Base-by-base conservation (phyloP, 352 stramenopile genomes). In the Pythium pyrilobum region DNA sequence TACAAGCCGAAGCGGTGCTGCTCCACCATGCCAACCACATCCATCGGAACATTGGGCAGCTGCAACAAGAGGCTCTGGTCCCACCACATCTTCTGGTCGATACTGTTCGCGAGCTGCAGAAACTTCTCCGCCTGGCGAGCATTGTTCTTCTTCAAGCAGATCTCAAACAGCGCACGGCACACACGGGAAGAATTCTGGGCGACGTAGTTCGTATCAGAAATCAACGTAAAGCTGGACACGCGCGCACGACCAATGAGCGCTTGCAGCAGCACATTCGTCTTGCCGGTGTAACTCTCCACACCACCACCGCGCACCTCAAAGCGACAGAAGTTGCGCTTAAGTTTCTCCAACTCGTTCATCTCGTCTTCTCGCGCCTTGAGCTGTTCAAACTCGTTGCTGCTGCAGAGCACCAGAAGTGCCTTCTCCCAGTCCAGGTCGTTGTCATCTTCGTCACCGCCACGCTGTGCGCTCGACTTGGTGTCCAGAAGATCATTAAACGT, bases 121-220 rank as follows among this genome's bases (percentile, higher is more conserved):
- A 99, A 95, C 55, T 96, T 98, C 20, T 97, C 71, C 0, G 89
- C 87, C n/a, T 88, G 77, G 4, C 68, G 67, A 21, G 81, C 81
- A 60, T 80, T 96, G 44, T 95, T 81, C 49, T 95, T 91, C 59
- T 96, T 93, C 34, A 98, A 53, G 25, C 79, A 97, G 51, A 99
- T 99, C 72, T 99, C 97, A 75, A 99, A 99, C 29, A 99, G 70
- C 21, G 97, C 97, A 21, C 97, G 85, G 13, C 96, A 94, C 25
- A 99, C 96, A 42, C 97, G 86, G 31, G 93, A 96, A 9, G 96
- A 97, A 66, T 99, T 99, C 47, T 98, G 96, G 16, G 95, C 96
- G 6, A 99, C 96, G 74, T 99, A 99, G 59, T 99, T 99, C 4
- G 93, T 99, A 76, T 99, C 97, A 9, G 92, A 98, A 52, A 98